Conservation (phyloP, 257 asterid species). For the Solanum clarkiae region DNA sequence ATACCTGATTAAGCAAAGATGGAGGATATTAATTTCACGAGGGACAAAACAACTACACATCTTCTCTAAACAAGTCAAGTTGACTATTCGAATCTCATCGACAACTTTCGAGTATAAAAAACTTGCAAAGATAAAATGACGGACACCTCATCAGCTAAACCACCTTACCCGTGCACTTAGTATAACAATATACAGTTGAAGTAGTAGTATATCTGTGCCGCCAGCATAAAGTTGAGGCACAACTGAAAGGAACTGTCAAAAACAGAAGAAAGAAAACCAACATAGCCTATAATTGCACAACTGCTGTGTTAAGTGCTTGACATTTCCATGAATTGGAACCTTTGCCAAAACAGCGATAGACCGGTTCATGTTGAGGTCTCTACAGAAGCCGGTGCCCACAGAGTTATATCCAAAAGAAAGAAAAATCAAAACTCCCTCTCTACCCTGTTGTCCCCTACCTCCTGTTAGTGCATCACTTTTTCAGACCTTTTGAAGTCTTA, state of each 20-base stretch:
- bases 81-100: background rate
- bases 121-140: background rate
- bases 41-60: background rate
- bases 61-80: background rate
- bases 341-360: background rate
- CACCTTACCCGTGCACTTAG: background rate
- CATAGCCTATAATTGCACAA: background rate
- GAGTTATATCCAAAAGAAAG: background rate
- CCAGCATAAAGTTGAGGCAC: background rate
- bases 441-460: background rate
- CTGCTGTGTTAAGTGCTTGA: background rate
- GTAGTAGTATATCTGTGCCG: background rate
- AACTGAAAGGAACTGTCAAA: background rate
- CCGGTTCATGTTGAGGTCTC: background rate
- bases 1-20: background rate
- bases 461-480: constrained; percentile 10
- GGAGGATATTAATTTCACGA: background rate
- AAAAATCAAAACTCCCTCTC: background rate
- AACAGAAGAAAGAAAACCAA: background rate
- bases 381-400: background rate
- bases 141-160: background rate
- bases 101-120: background rate
- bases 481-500: constrained; percentile 25
- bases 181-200: background rate
- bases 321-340: background rate